Evolutionary conservation across 2,329 filamentous ascomycete species (phyloP).

Genomic region (Canariomyces notabilis): DNA sequence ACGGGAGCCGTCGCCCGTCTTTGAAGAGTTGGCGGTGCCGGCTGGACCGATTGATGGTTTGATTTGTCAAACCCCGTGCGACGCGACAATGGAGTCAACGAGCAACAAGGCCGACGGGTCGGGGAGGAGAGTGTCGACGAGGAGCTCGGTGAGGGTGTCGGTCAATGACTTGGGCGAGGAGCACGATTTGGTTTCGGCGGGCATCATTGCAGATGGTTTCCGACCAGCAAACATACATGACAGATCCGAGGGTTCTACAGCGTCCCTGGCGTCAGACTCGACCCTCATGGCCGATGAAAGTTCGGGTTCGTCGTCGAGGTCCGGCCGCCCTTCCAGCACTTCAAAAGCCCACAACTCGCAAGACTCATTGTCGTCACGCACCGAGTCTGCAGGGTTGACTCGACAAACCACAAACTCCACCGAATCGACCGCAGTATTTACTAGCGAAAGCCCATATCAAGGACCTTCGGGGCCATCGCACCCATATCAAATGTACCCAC

Average conservation of each 20-base stretch:
- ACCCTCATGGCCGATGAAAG: conserved; percentile 12
- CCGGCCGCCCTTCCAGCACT: conserved; percentile 48
- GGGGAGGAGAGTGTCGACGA: conserved; percentile 40
- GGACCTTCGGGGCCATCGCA: conserved; percentile 72
- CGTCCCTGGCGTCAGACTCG: conserved; percentile 25
- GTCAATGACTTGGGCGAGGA: conserved; percentile 38
- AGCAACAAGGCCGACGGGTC: conserved; percentile 35
- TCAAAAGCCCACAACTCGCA: conserved; percentile 47
- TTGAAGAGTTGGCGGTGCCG: conserved; percentile 19
- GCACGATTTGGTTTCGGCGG: conserved; percentile 44
- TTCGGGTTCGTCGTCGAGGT: conserved; percentile 25
- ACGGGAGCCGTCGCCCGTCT: conserved; percentile 13
- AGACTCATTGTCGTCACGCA: conserved; percentile 46
- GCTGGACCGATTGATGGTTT: not conserved
- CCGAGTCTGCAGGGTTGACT: conserved; percentile 19
- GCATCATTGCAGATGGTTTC: conserved; percentile 51
- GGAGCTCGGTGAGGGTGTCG: conserved; percentile 38
- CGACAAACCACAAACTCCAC: conserved; percentile 33
- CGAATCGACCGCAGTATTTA: conserved; percentile 34
- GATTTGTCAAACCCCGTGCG: not conserved
- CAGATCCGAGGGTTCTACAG: conserved; percentile 18
- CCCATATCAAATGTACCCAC: conserved; percentile 79
- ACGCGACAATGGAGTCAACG: conserved; percentile 37
- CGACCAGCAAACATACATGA: conserved; percentile 32
- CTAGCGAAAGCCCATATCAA: conserved; percentile 60